Base-by-base conservation (phyloP, 306 rosid species). In the Cucumis cinereus region DNA sequence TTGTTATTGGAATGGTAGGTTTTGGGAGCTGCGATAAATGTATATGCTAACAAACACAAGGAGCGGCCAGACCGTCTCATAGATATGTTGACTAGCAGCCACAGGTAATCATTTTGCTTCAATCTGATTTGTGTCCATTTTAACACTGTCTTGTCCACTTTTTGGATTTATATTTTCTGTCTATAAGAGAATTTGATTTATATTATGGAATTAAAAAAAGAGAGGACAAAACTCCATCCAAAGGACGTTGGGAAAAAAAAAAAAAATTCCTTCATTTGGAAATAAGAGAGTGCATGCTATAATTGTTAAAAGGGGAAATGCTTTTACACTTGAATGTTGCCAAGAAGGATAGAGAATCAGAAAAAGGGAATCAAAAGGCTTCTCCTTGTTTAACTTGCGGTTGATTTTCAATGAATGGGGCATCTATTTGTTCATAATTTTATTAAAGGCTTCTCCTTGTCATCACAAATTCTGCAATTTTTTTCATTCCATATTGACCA, bases 1-100 rank as follows among this genome's bases (percentile, higher is more conserved):
- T 52, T 79, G 75, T 73, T 11, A 2, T 74, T 81, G 19, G 15
- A 20, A 28, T 40, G 26, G 78, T 84, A 94, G 98, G 98, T 94
- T 20, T 83, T 94, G 87, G 98, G 97, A 75, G 98, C 97, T 79
- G 93, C 98, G 23, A 90, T 94, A 84, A 94, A 91, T 77, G 96
- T 94, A 78, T 94, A 91, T 87, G 98, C 98, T 78, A 94, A 94
- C 72, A 94, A 88, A 83, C 98, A 94, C 87, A 94, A 94, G 84
- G 98, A 94, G 76, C 98, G 98, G 62, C 96, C 98, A 33, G 97
- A 91, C 73, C 97, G 98, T 85, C 94, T 94, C 63, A 94, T 91
- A 64, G 98, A 94, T 90, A 91, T 94, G 98, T 81, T 94, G 82
- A 90, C 94, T 58, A 94, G 98, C 82, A 94, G 97, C 84, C 98